phyloP scores from a whole-genome alignment of 1,284 basidiomycete species.

The Wallemia hederae region DNA sequence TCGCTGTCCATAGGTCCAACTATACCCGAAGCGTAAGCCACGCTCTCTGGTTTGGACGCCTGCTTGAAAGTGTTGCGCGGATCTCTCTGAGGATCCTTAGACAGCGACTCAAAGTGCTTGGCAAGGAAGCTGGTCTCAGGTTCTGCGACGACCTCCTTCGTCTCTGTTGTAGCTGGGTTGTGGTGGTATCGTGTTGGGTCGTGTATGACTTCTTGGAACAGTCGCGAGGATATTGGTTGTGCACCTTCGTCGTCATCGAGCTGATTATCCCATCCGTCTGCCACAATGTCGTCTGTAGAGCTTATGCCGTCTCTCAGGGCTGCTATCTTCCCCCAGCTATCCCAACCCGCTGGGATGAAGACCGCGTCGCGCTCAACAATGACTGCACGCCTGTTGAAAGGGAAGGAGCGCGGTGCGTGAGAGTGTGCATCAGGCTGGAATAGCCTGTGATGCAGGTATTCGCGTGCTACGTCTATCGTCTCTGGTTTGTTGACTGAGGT shows the following conservation, averaged over 20 bases:
- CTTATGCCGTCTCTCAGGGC: conserved; percentile 62
- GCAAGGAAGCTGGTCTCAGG: conserved; percentile 63
- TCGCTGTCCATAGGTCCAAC: conserved; percentile 66
- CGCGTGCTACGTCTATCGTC: not conserved
- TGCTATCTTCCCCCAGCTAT: conserved; percentile 84
- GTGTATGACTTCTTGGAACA: conserved; percentile 2
- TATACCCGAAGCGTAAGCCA: conserved; percentile 23
- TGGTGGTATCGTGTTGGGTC: not conserved
- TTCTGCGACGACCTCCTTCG: conserved; percentile 11
- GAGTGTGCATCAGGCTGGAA: not conserved
- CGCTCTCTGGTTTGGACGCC: conserved; percentile 22
- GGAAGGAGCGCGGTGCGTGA: conserved; percentile 22
- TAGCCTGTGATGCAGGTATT: not conserved
- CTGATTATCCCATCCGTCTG: conserved; percentile 52
- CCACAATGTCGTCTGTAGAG: conserved; percentile 40
- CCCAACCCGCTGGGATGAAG: conserved; percentile 82
- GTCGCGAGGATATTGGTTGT: not conserved
- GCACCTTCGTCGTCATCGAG: conserved; percentile 16
- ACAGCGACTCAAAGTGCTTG: conserved; percentile 61
- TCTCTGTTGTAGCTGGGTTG: conserved; percentile 6
- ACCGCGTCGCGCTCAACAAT: conserved; percentile 74
- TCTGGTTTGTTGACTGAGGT: not conserved
- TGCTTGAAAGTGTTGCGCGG: conserved; percentile 59
- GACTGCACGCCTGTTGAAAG: conserved; percentile 61
- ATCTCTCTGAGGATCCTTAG: conserved; percentile 59